Evolutionary conservation across 1,284 basidiomycete genomes (phyloP), one percentile per base, ranked within the genome.

Genomic region (Pseudozyma sp.): DNA sequence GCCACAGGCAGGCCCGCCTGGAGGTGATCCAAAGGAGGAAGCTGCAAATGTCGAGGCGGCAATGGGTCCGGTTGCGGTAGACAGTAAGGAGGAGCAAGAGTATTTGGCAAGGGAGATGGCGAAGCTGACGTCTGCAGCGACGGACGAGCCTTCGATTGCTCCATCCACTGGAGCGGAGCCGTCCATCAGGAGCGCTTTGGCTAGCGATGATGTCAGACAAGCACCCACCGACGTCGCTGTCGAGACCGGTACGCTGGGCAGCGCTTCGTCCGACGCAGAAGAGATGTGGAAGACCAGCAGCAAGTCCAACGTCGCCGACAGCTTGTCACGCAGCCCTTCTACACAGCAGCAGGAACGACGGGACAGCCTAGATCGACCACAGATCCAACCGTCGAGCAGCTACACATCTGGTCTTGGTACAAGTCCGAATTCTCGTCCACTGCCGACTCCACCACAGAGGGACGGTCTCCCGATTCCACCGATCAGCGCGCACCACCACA

Each of bases 71-170:
- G 14, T 10, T 14, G 42, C 46, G 31, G 54, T 64, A 7, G 64
- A 71, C 7, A 59, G 48, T 31, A 74, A 77, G 60, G 68, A 70
- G 30, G 78, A 81, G 45, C 53, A 78, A 39, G 79, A 79, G 37
- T 72, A 78, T 58, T 42, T 80, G 16, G 77, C 70, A 13, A 42
- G 77, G 10, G 78, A 81, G 65, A 79, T 81, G 78, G 76, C 66
- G 35, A 77, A 73, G 58, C 53, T 80, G 47, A 75, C 72, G 5
- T 49, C 59, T 11, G 53, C 45, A 13, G 69, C 40, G 24, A 24
- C 61, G 3, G 52, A 52, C 6, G 60, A 67, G 11, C 17, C 52
- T 11, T 13, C 49, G 5, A n/a, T 46, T n/a, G 13, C 9, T 40
- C 31, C 31, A 31, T n/a, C 50, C 19, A 56, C 10, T 40, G 29